Percentiles rank a stretch among this genome's conserved stretches.
Evolutionary conservation across 495 filamentous ascomycete species (phyloP).

Genomic region (Achaetomiella virescens): DNA sequence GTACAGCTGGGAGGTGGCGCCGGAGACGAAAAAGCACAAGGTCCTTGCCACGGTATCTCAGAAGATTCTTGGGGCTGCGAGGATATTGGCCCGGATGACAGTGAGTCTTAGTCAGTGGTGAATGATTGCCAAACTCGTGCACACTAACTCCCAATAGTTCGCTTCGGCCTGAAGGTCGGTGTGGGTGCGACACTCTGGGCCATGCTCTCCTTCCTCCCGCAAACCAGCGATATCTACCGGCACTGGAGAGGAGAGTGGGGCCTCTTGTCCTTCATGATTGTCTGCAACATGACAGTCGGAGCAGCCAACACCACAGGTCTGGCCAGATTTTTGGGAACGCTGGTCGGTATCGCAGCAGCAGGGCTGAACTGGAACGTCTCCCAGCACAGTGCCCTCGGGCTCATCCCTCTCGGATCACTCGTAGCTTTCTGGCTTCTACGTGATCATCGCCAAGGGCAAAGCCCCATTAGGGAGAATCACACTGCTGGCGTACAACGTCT

Average conservation of each 20-base stretch:
- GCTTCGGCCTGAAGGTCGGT: constrained; percentile 88
- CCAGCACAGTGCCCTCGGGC: constrained; percentile 60
- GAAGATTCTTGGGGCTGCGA: constrained; percentile 31
- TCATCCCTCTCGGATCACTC: constrained; percentile 72
- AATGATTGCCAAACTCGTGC: neutral
- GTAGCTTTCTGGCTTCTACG: constrained; percentile 78
- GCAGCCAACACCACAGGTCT: constrained; percentile 87
- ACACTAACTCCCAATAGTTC: constrained; percentile 36
- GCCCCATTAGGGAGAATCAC: constrained; percentile 90
- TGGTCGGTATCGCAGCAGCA: constrained; percentile 70
- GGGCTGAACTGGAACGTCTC: constrained; percentile 71
- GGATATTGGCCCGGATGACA: constrained; percentile 45
- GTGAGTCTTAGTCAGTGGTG: constrained; percentile 23
- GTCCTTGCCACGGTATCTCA: constrained; percentile 35
- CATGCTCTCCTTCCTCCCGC: constrained; percentile 73
- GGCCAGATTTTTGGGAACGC: constrained; percentile 81
- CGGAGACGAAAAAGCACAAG: constrained; percentile 30
- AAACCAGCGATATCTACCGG: constrained; percentile 70
- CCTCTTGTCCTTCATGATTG: constrained; percentile 92
- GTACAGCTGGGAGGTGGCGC: constrained; percentile 37
- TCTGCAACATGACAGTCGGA: constrained; percentile 95
- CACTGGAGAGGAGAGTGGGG: constrained; percentile 98
- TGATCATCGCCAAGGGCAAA: constrained; percentile 77
- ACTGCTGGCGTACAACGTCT: constrained; percentile 94
- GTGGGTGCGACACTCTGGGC: constrained; percentile 82